Evolutionary conservation across 2,329 filamentous ascomycete genomes (phyloP), one percentile per base, ranked within the genome.

Genomic region (Hypoxylon sp.): DNA sequence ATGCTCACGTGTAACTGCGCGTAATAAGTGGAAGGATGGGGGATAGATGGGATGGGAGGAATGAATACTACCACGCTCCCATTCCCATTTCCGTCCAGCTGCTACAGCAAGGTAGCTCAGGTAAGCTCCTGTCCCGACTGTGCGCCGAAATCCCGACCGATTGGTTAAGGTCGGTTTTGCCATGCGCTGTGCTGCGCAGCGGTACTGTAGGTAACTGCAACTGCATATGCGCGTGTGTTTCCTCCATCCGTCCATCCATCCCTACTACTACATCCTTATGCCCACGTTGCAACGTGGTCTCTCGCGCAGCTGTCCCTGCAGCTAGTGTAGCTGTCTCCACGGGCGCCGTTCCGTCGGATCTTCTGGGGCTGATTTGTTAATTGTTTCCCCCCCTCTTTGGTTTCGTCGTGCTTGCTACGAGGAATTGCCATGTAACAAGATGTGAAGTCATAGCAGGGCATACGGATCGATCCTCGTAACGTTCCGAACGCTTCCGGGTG

Each of bases 231-330:
- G 53, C 55, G 17, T 42, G 21, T 55, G 29, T 47, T 31, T 42
- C 39, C 17, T 21, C 39, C 39, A 42, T 42, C 39, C 39, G 6
- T 42, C 39, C 39, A 44, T 42, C n/a, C 39, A 21, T 44, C 7
- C 39, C 7, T 19, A 21, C 7, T 19, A 21, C 39, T 44, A 44
- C 39, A 44, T 56, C 54, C 54, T 27, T 56, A 51, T 52, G 60
- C 62, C 63, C 63, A 65, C 56, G 66, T 71, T 71, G 62, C 66
- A 68, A 68, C 68, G 65, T 70, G 65, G 68, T 69, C 54, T 67
- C 50, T 65, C 60, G 55, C 61, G 55, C 67, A 64, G 64, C 60
- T 32, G 64, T 62, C 60, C 67, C 62, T 71, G 68, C 68, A 66
- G 67, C 55, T 58, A 35, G 24, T 29, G 31, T 15, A 21, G 54